phyloP scores from a whole-genome alignment of 2,329 filamentous ascomycete genomes.

The Blastomyces percursus region DNA sequence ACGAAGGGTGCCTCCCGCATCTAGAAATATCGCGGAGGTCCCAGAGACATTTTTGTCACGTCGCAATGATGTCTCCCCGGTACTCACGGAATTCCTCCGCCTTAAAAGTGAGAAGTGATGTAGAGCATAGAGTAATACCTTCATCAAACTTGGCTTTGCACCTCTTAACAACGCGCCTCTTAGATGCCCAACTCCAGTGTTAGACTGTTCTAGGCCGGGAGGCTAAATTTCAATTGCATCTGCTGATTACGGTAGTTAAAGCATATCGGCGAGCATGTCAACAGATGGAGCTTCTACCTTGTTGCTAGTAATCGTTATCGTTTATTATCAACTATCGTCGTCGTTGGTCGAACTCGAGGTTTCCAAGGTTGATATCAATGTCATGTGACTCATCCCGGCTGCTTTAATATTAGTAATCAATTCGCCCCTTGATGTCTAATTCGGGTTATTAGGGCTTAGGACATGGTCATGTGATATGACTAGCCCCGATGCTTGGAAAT shows the following conservation, averaged over 20 bases:
- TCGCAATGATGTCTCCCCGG: not conserved
- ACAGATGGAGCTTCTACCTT: not conserved
- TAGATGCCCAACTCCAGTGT: not conserved
- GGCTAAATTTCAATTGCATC: not conserved
- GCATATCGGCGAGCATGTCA: not conserved
- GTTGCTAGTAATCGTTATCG: not conserved
- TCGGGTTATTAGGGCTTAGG: constrained; percentile 30
- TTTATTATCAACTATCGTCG: not conserved
- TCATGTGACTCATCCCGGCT: not conserved
- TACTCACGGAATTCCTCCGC: not conserved
- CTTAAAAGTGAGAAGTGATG: not conserved
- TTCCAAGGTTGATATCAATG: not conserved
- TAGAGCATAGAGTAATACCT: not conserved
- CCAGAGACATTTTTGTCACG: not conserved
- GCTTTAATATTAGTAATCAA: not conserved
- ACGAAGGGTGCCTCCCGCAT: not conserved
- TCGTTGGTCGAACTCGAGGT: no score
- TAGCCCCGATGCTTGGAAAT: constrained; percentile 31
- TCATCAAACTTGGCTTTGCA: no score
- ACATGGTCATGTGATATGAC: constrained; percentile 24
- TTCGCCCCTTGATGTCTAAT: constrained; percentile 2
- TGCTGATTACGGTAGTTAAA: not conserved
- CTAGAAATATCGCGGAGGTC: not conserved
- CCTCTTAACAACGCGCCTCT: not conserved
- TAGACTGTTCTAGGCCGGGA: not conserved